A percentile compares a stretch with the other conserved stretches of the same genome.
These are phyloP conservation scores for Sequoiadendron giganteum DNA, from an alignment of 75 land plant species.

Conservation along the genomic window DNA sequence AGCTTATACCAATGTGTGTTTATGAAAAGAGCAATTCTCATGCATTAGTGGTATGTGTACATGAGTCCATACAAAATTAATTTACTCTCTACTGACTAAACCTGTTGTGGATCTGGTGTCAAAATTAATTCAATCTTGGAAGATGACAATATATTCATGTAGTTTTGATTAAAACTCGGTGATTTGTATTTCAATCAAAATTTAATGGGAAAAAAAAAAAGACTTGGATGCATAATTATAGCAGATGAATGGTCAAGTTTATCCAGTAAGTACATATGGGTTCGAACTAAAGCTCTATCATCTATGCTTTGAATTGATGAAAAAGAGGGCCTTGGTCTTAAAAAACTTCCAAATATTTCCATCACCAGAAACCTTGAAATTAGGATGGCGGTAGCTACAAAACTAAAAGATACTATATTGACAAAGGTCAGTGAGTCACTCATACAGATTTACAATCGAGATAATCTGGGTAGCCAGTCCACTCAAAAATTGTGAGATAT, in stretches of 20 bases:
- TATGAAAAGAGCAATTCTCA: neutral
- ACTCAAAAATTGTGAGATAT: too few species aligned
- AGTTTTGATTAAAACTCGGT: neutral
- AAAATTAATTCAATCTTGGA: neutral
- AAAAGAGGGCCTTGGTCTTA: conserved; percentile 42
- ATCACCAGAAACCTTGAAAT: conserved; percentile 75
- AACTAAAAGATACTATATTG: conserved; percentile 76
- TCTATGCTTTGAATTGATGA: conserved; percentile 15
- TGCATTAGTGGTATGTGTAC: neutral
- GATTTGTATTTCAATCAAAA: neutral
- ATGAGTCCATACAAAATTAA: neutral
- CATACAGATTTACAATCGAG: too few species aligned
- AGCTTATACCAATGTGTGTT: neutral
- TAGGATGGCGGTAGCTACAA: conserved; percentile 80
- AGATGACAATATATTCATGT: neutral
- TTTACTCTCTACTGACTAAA: neutral
- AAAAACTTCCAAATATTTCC: conserved; percentile 75
- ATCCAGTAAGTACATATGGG: conserved; percentile 11
- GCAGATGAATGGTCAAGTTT: conserved; percentile 28
- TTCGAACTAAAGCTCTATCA: conserved; percentile 5
- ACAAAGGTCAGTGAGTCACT: conserved; percentile 23
- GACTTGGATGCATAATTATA: conserved; percentile 21
- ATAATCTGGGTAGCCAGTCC: too few species aligned
- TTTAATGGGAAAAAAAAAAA: neutral
- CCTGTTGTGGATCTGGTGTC: neutral